Evolutionary conservation across 306 rosid species (phyloP).

Genomic region (Vigna angularis): DNA sequence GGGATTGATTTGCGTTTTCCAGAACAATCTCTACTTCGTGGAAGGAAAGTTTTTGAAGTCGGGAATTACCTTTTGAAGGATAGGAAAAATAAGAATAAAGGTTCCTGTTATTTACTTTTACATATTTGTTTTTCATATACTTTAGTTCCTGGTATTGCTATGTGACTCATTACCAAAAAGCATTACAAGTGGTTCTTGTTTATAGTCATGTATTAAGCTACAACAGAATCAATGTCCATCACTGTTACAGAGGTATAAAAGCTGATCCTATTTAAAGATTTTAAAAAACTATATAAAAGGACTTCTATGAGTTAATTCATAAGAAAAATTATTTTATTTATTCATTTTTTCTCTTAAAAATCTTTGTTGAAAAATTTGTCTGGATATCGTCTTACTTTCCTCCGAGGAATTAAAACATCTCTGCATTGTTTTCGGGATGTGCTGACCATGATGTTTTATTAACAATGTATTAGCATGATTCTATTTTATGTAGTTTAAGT

Average conservation of each 20-base stretch:
- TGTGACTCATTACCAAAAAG: background rate
- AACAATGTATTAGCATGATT: background rate
- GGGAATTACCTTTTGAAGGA: slow-evolving; percentile 49
- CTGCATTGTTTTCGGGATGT: background rate
- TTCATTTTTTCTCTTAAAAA: too few relatives aligned
- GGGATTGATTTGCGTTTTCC: slow-evolving; percentile 49
- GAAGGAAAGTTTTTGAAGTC: slow-evolving; percentile 49
- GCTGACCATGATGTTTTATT: background rate
- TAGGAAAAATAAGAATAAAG: slow-evolving; percentile 54
- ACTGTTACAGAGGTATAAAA: background rate
- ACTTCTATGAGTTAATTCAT: too few relatives aligned
- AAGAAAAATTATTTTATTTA: too few relatives aligned
- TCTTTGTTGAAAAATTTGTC: too few relatives aligned
- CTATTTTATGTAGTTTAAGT: background rate
- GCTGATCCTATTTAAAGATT: background rate
- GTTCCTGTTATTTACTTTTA: slow-evolving; percentile 42
- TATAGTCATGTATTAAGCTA: background rate
- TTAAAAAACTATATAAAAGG: too few relatives aligned
- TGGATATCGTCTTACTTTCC: too few relatives aligned
- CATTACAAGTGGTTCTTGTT: background rate
- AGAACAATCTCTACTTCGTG: slow-evolving; percentile 54
- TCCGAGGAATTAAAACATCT: background rate
- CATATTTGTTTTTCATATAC: background rate
- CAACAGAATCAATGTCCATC: background rate
- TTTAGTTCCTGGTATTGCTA: background rate